phyloP scores from a whole-genome alignment of 129 eudicot species.

The Glebionis coronaria region DNA sequence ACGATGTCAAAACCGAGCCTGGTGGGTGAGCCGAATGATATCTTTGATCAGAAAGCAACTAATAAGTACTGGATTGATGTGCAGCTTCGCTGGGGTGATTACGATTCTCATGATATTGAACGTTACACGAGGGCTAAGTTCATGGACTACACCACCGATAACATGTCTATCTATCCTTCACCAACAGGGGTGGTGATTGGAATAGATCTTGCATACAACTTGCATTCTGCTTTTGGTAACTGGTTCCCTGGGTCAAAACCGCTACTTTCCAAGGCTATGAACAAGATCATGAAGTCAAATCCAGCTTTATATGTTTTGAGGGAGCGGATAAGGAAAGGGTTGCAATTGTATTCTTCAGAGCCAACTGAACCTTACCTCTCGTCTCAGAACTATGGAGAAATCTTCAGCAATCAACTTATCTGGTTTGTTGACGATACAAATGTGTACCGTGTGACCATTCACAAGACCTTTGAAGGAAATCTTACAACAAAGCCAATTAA shows the following conservation, averaged over 20 bases:
- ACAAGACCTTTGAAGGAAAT: no score
- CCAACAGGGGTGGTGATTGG: no score
- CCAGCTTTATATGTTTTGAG: slow-evolving; percentile 93
- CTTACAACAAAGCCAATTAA: no score
- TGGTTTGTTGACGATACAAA: slow-evolving; percentile 99
- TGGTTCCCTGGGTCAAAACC: slow-evolving; percentile 99
- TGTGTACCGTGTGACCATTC: slow-evolving; percentile 98
- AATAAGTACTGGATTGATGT: slow-evolving; percentile 99
- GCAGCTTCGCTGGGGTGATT: slow-evolving; percentile 99
- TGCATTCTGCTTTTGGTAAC: slow-evolving; percentile 99
- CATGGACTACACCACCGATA: no score
- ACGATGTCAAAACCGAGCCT: slow-evolving; percentile 20
- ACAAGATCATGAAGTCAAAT: slow-evolving; percentile 91
- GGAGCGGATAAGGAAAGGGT: slow-evolving; percentile 87
- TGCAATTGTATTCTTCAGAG: slow-evolving; percentile 96
- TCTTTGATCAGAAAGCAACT: slow-evolving; percentile 96
- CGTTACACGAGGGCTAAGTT: slow-evolving; percentile 91
- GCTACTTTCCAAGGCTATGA: slow-evolving; percentile 95
- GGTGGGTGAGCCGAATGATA: slow-evolving; percentile 93
- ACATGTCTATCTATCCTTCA: no score
- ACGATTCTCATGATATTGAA: slow-evolving; percentile 97
- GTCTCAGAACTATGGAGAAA: no score
- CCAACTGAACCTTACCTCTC: slow-evolving; percentile 98
- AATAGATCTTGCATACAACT: no score
- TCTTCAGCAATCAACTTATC: slow-evolving; percentile 94